phyloP scores from a whole-genome alignment of 2,329 filamentous ascomycete genomes.

The Sporothrix inflata region DNA sequence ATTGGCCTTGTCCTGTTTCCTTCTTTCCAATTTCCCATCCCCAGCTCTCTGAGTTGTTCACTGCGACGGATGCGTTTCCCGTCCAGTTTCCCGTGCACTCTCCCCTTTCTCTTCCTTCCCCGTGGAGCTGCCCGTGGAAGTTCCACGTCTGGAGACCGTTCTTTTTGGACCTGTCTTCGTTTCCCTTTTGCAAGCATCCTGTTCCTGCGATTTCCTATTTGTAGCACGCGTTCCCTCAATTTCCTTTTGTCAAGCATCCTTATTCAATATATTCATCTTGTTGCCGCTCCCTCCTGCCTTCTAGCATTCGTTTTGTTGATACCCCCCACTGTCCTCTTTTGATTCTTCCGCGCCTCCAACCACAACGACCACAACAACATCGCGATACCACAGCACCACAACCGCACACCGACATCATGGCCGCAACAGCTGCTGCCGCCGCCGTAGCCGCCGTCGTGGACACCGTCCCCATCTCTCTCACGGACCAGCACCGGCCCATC shows the following conservation, averaged over 20 bases:
- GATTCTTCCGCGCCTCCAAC: background rate
- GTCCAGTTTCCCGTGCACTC: too few relatives aligned
- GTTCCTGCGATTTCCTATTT: background rate
- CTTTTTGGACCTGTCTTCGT: background rate
- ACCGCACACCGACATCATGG: background rate
- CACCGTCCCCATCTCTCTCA: background rate
- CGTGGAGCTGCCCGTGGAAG: background rate
- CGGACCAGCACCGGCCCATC: conserved; percentile 3
- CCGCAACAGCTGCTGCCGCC: background rate
- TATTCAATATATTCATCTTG: background rate
- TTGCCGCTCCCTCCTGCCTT: too few relatives aligned
- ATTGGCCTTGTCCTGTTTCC: background rate
- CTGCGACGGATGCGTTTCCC: too few relatives aligned
- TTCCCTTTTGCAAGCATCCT: conserved; percentile 1
- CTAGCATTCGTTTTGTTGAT: too few relatives aligned
- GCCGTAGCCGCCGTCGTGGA: background rate
- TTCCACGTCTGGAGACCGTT: background rate
- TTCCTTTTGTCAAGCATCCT: background rate
- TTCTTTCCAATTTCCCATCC: background rate
- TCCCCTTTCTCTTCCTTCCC: background rate
- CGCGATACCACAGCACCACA: background rate
- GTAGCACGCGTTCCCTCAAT: background rate
- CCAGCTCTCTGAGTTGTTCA: background rate
- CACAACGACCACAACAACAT: background rate
- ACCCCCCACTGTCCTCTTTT: background rate